A percentile compares a stretch with the other conserved stretches of the same genome.
These are phyloP conservation scores for Lachnellula subtilissima DNA, from an alignment of 2,329 filamentous ascomycete genomes.

Conservation along the genomic window DNA sequence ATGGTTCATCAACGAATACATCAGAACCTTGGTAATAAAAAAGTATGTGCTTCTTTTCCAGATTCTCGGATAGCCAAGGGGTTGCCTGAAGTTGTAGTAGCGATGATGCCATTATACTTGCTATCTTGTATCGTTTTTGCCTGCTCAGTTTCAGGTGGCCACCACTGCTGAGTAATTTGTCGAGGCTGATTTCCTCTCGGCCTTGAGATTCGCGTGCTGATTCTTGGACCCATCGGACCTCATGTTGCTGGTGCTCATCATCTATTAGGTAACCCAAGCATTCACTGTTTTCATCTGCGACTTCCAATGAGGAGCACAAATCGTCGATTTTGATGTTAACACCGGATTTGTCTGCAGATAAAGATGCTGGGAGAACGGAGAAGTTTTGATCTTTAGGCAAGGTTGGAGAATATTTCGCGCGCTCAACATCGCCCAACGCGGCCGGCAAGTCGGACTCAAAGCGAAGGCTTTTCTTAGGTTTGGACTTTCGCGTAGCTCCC, in stretches of 20 bases:
- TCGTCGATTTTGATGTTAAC: conserved; percentile 11
- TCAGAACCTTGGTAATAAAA: conserved; percentile 15
- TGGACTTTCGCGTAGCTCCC: conserved; percentile 1
- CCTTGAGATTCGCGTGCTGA: background rate
- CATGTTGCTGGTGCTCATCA: conserved; percentile 10
- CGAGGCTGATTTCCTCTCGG: conserved; percentile 12
- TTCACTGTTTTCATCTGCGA: background rate
- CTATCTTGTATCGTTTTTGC: conserved; percentile 21
- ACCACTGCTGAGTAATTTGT: conserved; percentile 10
- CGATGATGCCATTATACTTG: conserved; percentile 21
- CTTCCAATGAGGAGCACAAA: conserved; percentile 13
- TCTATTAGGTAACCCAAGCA: conserved; percentile 18
- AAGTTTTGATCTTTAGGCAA: background rate
- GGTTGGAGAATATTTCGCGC: background rate
- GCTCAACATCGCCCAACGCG: background rate
- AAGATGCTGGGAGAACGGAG: too few species aligned
- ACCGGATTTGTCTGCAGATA: background rate
- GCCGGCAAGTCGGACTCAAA: background rate
- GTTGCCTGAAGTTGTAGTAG: conserved; percentile 23
- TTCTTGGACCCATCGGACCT: conserved; percentile 2
- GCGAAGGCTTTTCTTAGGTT: conserved; percentile 7
- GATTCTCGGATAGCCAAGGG: conserved; percentile 19
- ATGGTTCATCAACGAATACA: conserved; percentile 18
- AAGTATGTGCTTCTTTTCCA: conserved; percentile 22
- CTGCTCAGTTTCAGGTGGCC: conserved; percentile 8